Evolutionary conservation across 306 rosid species (phyloP).

Genomic region (Canavalia gladiata): DNA sequence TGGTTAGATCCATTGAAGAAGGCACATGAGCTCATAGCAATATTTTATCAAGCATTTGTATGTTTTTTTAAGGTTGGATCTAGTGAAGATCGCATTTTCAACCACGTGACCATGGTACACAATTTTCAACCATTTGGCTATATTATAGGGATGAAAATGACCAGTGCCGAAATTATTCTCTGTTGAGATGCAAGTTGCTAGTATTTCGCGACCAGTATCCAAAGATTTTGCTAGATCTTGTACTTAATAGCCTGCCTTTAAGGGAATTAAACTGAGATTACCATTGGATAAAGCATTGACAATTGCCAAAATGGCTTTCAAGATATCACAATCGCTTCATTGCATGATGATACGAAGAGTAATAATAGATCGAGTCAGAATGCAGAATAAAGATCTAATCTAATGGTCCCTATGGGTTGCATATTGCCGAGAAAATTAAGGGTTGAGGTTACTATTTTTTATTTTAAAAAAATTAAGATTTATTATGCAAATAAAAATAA

Average conservation of each 20-base stretch:
- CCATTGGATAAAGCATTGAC: constrained; percentile 24
- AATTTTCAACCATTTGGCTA: constrained; percentile 30
- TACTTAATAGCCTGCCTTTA: not conserved
- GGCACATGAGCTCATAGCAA: constrained; percentile 13
- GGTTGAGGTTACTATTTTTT: not conserved
- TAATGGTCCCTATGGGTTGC: not conserved
- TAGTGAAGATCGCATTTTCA: constrained; percentile 11
- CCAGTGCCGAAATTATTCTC: not conserved
- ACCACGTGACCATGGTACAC: not conserved
- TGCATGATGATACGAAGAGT: not conserved
- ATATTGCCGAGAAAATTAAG: not conserved
- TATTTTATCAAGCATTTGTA: not conserved
- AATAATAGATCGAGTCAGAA: not conserved
- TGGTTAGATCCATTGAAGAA: constrained; percentile 12
- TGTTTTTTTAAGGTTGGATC: constrained; percentile 6
- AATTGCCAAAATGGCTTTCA: not conserved
- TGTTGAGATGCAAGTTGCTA: not conserved
- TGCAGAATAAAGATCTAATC: not conserved
- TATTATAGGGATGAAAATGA: constrained; percentile 1
- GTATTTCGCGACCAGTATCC: not conserved
- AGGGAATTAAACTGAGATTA: constrained; percentile 18
- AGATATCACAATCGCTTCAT: not conserved
- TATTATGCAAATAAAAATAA: constrained; percentile 3
- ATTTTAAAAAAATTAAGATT: not conserved
- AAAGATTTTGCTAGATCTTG: not conserved